Conservation (phyloP, 257 asterid species). For the Solanum acaule region DNA sequence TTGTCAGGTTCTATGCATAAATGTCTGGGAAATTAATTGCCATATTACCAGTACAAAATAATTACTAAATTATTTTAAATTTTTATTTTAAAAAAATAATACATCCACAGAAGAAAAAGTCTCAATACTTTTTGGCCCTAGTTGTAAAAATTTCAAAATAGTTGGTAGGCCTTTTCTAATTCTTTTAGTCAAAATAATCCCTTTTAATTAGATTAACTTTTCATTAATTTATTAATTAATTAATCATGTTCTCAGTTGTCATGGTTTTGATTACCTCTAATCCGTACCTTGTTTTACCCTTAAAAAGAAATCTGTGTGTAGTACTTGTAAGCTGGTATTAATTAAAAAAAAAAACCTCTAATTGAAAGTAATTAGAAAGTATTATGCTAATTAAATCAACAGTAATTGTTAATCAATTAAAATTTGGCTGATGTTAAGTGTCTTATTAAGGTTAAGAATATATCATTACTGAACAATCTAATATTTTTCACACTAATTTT, state of each 20-base stretch:
- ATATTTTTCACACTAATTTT: background rate
- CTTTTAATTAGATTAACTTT: background rate
- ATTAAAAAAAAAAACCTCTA: background rate
- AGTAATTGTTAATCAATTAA: slow-evolving; percentile 3
- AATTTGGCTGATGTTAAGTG: slow-evolving; percentile 7
- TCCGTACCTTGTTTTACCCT: background rate
- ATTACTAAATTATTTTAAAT: background rate
- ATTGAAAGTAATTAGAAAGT: background rate
- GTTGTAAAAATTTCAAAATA: slow-evolving; percentile 14
- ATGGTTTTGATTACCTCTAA: background rate
- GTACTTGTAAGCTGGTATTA: background rate
- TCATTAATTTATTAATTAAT: background rate
- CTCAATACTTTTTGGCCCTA: background rate
- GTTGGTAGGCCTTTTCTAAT: slow-evolving; percentile 13
- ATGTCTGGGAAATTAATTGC: background rate
- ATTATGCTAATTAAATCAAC: background rate
- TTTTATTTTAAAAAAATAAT: background rate
- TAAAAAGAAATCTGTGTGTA: background rate
- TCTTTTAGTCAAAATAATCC: background rate
- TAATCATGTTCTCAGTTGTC: background rate
- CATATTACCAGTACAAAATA: background rate
- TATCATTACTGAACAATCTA: background rate
- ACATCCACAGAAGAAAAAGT: background rate
- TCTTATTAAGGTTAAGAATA: slow-evolving; percentile 8
- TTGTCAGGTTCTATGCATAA: slow-evolving; percentile 27